Conservation (phyloP, 106 monocot species). For the Phalaenopsis aphrodite region DNA sequence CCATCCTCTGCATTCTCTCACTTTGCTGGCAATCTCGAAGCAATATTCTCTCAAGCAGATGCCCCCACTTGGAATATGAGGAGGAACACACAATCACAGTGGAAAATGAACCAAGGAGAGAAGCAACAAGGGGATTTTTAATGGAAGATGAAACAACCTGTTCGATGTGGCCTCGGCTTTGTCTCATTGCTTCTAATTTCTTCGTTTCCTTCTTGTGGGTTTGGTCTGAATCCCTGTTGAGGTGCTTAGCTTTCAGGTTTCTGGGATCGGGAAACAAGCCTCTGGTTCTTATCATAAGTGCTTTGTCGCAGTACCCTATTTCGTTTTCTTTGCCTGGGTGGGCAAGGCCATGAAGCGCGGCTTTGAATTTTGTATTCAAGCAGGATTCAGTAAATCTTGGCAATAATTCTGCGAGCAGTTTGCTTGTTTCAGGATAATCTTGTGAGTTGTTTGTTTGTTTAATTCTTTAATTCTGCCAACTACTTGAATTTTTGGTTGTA, state of each 20-base stretch:
- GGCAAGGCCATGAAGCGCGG: slow-evolving; percentile 21
- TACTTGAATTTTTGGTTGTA: no score
- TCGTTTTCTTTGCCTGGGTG: slow-evolving; percentile 26
- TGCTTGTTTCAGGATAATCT: no score
- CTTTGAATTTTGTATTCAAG: background rate
- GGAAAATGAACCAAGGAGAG: background rate
- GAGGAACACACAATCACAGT: background rate
- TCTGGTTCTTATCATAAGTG: slow-evolving; percentile 15
- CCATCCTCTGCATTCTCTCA: background rate
- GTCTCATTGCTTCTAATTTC: slow-evolving; percentile 30
- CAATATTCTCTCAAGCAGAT: background rate
- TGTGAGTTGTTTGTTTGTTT: no score
- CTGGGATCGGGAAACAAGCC: slow-evolving; percentile 20
- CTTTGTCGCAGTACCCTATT: slow-evolving; percentile 19
- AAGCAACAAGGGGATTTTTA: background rate
- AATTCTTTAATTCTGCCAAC: no score
- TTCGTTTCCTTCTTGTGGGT: slow-evolving; percentile 55
- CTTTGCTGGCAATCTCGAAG: background rate
- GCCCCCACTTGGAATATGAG: background rate
- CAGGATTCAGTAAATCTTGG: no score
- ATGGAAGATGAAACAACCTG: background rate
- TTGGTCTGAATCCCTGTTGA: slow-evolving; percentile 30
- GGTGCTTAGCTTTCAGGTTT: slow-evolving; percentile 21
- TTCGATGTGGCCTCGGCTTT: background rate
- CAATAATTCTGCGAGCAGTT: no score